Evolutionary conservation across 805 yeast genomes (phyloP), one percentile per base, ranked within the genome.

Genomic region (Grigorovia yakushimaensis): DNA sequence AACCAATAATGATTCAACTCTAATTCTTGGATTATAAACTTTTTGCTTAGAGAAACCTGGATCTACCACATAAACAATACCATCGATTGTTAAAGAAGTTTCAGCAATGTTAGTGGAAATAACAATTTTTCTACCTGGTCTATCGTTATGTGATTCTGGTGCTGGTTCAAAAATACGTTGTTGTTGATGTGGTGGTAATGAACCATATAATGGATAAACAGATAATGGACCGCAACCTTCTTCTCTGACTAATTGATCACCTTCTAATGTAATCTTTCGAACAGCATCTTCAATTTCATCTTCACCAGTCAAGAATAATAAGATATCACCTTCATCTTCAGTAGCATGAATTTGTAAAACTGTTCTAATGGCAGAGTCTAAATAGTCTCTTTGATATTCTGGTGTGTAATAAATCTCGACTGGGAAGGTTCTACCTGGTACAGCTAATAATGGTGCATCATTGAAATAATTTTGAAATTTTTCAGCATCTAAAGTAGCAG

Each of bases 241-340:
- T 60, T 93, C 98, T 61, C 96, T 78, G 22, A 84, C 73, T 61
- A 93, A 69, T 57, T 84, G 94, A 61, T 93, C 98, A 43, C 82
- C 87, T 69, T 93, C 98, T 43, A 91, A 69, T 2, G 85, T 74
- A 45, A 91, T 80, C 64, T 88, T 88, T 49, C 95, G 76, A 55
- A 95, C 88, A 0, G 98, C 96, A 59, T 91, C 97, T 68, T 93
- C 98, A 63, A 91, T 93, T 68, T 89, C 98, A 61, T 89, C 98
- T 68, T 89, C 97, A 75, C 98, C 98, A 0, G 97, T 89, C 56
- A 89, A 72, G 61, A 89, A 89, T 46, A 89, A 65, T 43, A 89
- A 67, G 47, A 89, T 81, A 65, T 89, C 98, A 53, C 98, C 98
- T 51, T 81, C 88, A 41, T 81, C 95, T 61, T 91, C 98, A 21